Base-by-base conservation (phyloP, 179 eudicot species). In the Patellifolia procumbens region DNA sequence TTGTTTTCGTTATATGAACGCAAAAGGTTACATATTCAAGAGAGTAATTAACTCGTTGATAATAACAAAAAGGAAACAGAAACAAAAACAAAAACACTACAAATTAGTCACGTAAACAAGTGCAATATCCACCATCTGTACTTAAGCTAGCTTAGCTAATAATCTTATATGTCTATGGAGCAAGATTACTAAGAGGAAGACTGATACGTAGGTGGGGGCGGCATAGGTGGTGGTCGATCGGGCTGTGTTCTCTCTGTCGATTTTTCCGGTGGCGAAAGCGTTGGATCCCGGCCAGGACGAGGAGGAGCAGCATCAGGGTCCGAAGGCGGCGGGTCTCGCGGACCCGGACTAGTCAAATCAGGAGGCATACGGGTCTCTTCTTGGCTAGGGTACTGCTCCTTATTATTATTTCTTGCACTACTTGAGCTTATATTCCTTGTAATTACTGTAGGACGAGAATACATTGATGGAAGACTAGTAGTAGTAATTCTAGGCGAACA, bases 181-280 rank as follows among this genome's bases (percentile, higher is more conserved):
- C 5, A 66, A n/a, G 22, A 9, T 39, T 0, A 13, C 70, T 66
- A 74, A 22, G 76, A 74, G 37, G 76, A 74, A 42, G 69, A 60
- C 9, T 74, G 76, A 19, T 45, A 60, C 12, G 68, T 19, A 19
- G 56, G 58, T 1, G 26, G 15, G 2, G 75, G 59, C n/a, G 74
- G 7, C 5, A 16, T 20, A 17, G 35, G 32, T 0, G n/a, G n/a
- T n/a, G 59, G 59, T 1, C 32, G 51, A 34, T 51, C 64, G 0
- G 78, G 78, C 49, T 48, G 70, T 5, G 72, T 34, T 8, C 35
- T 9, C 19, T 64, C 62, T 7, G 15, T 34, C 1, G 78, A 13
- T 35, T 49, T 31, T n/a, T 66, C n/a, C 1, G 60, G 72, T 29
- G 62, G 72, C 17, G 26, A 34, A 11, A 32, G 42, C 2, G 72